phyloP scores from a whole-genome alignment of 2,329 filamentous ascomycete genomes.

The Phyllosticta citrichinensis region DNA sequence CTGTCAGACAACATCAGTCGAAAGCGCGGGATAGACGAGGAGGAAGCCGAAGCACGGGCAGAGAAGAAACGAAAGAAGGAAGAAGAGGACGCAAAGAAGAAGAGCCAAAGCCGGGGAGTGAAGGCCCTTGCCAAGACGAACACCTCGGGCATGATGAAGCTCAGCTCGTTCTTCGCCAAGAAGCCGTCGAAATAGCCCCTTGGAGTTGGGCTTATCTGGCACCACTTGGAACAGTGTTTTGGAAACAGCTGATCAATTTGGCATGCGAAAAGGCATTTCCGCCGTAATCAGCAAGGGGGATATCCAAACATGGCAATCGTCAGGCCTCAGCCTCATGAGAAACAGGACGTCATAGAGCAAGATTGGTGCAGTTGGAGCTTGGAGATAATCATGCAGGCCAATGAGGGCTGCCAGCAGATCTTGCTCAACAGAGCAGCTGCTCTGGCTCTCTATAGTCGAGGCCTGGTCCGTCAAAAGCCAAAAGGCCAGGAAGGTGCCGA shows the following conservation, averaged over 20 bases:
- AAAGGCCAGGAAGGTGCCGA: no score
- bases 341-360: no score
- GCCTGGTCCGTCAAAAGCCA: no score
- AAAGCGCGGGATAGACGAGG: conserved; percentile 56
- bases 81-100: conserved; percentile 79
- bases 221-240: not conserved
- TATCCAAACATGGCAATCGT: no score
- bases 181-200: conserved; percentile 19
- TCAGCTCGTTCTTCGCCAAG: conserved; percentile 89
- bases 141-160: conserved; percentile 88
- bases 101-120: conserved; percentile 67
- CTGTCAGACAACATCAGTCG: conserved; percentile 56
- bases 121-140: conserved; percentile 82
- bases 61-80: conserved; percentile 81
- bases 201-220: not conserved
- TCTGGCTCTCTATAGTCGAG: no score
- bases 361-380: no score
- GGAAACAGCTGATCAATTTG: not conserved
- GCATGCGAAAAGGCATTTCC: not conserved
- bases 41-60: conserved; percentile 48
- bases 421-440: no score
- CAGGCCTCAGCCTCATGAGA: no score
- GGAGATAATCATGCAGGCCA: no score
- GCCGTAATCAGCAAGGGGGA: not conserved
- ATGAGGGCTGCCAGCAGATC: no score